phyloP scores from a whole-genome alignment of 108 stramenopile species.

The Cyclotella distinguenda region DNA sequence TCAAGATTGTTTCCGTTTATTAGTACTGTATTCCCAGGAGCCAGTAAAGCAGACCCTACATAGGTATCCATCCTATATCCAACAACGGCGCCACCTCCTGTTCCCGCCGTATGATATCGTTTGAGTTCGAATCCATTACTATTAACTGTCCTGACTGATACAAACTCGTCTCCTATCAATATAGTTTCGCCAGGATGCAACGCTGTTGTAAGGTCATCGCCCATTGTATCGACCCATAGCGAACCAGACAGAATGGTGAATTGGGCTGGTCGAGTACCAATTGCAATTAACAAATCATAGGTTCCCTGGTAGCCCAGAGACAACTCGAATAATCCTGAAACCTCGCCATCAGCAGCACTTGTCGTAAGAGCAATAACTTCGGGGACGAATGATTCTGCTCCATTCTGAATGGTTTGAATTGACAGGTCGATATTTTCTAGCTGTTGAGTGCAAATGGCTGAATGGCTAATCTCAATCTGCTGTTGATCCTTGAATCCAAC shows the following conservation, averaged over 20 bases:
- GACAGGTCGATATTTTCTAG: conserved; percentile 1
- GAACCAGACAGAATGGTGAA: conserved; percentile 41
- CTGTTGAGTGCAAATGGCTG: conserved; percentile 8
- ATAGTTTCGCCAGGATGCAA: conserved; percentile 44
- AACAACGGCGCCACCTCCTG: conserved; percentile 7
- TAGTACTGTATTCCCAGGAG: conserved; percentile 14
- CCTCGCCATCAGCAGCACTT: conserved; percentile 14
- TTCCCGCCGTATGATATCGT: conserved; percentile 46
- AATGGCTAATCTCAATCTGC: conserved; percentile 20
- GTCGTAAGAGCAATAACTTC: conserved; percentile 45
- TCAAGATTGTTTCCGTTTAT: conserved; percentile 29
- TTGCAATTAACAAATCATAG: conserved; percentile 34
- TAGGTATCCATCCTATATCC: conserved; percentile 51
- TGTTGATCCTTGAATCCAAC: conserved; percentile 20
- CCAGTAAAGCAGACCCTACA: conserved; percentile 37
- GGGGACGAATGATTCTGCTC: conserved; percentile 15
- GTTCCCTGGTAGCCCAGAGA: conserved; percentile 48
- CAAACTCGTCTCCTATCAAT: conserved; percentile 35
- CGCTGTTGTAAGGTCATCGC: conserved; percentile 28
- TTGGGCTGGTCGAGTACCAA: conserved; percentile 27
- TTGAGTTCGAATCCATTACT: conserved; percentile 29
- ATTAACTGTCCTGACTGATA: conserved; percentile 21
- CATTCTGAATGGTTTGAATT: conserved; percentile 7
- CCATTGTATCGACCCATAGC: conserved; percentile 29
- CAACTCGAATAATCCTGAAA: conserved; percentile 47